Percentiles rank a stretch among this genome's conserved stretches.
Conservation (phyloP, 2,329 filamentous ascomycete species). For the Apiospora phragmitis region DNA sequence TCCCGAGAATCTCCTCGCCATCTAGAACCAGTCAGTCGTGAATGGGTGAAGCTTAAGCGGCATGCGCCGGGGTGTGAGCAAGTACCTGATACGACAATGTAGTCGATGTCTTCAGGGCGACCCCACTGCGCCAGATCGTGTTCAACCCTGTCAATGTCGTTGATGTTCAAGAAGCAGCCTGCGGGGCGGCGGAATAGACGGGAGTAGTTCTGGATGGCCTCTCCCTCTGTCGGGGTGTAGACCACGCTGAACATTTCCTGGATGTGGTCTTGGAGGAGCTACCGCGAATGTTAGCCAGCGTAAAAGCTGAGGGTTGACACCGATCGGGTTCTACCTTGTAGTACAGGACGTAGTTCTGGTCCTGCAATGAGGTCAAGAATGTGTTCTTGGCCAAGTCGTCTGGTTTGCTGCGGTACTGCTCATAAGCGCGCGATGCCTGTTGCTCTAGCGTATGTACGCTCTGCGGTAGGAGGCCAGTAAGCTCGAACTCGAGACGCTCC, state of each 20-base stretch:
- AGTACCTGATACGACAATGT: constrained; percentile 81
- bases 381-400: constrained; percentile 81
- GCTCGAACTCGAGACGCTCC: constrained; percentile 69
- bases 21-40: constrained; percentile 34
- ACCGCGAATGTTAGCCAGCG: neutral
- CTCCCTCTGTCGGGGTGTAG: constrained; percentile 87
- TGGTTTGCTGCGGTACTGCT: constrained; percentile 67
- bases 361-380: constrained; percentile 81
- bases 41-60: neutral
- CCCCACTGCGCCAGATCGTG: constrained; percentile 70
- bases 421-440: constrained; percentile 75
- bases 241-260: constrained; percentile 90
- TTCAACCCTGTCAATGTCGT: constrained; percentile 65
- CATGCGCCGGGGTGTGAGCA: constrained; percentile 15
- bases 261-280: constrained; percentile 72
- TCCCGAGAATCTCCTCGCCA: constrained; percentile 76
- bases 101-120: constrained; percentile 72
- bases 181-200: constrained; percentile 75
- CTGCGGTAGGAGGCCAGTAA: constrained; percentile 72
- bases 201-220: constrained; percentile 85
- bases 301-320: neutral
- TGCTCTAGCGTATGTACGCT: constrained; percentile 74
- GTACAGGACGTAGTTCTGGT: constrained; percentile 83
- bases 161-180: constrained; percentile 78
- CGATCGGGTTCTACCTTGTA: constrained; percentile 57